Base-by-base conservation (phyloP, 2,329 filamentous ascomycete species). In the Cytospora leucostoma region DNA sequence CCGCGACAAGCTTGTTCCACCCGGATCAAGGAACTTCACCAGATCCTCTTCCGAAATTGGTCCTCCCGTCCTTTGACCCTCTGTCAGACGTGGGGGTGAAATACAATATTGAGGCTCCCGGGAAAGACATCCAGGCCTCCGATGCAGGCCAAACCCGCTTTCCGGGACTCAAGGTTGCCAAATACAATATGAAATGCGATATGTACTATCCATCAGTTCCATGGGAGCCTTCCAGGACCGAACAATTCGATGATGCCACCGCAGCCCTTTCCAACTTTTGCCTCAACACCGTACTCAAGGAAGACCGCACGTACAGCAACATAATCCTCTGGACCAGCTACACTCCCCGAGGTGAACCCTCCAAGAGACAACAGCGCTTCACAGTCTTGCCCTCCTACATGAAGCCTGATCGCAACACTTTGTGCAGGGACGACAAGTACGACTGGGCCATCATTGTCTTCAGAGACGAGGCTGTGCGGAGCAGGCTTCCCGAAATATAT, bases 371-470 rank as follows among this genome's bases (percentile, higher is more conserved):
- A 11, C 64, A 66, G 21, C 51, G 61, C 7, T 64, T 66, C 50
- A 64, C 61, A 0, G 58, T 61, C 35, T 53, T 66, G 38, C 64
- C 57, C 55, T 33, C 55, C 3, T 51, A 61, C 32, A 13, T 61
- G 15, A 61, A 61, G 33, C 59, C 52, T 19, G 59, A 61, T 17
- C 59, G 59, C n/a, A 19, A 55, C 19, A 19, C 51, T 8, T 33
- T 61, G 13, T 38, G 59, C n/a, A 27, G 51, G 4, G 49, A 58
- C 37, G 44, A 53, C 37, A 52, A 59, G 12, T 56, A 55, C 35
- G 32, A 61, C n/a, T 66, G 64, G 64, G 64, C 64, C n/a, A 47
- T 66, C 21, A 55, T 66, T 35, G 60, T 27, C 33, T 61, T 66
- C 50, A 66, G 54, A 15, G 33, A 59, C 15, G 54, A 33, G 17